phyloP scores from a whole-genome alignment of 495 filamentous ascomycete genomes.

The Annulohypoxylon stygium region DNA sequence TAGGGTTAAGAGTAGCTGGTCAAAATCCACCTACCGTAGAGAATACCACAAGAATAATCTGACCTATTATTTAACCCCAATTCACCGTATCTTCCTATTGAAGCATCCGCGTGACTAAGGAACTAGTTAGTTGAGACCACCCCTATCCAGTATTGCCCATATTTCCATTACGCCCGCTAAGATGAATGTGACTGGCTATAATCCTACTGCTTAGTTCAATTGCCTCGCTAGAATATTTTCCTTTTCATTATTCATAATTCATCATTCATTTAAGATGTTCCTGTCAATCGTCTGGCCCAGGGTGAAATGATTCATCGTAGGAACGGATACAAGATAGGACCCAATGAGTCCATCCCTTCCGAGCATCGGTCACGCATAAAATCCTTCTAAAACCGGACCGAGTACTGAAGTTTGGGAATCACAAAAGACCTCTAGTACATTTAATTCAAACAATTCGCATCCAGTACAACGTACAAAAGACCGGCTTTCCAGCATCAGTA shows the following conservation, averaged over 20 bases:
- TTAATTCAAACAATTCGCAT: conserved; percentile 32
- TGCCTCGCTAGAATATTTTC: conserved; percentile 4
- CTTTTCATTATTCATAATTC: conserved; percentile 4
- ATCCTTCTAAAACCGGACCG: conserved; percentile 18
- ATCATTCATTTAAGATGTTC: conserved; percentile 7
- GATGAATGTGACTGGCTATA: conserved; percentile 6
- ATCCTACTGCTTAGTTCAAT: conserved; percentile 4
- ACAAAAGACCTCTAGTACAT: conserved; percentile 21
- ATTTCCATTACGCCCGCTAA: neutral
- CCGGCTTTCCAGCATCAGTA: conserved; percentile 32
- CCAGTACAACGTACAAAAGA: conserved; percentile 47
- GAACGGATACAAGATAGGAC: conserved; percentile 11
- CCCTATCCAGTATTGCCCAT: conserved; percentile 9
- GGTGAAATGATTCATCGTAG: conserved; percentile 11
- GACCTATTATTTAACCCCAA: conserved; percentile 14
- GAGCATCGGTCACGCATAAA: conserved; percentile 27
- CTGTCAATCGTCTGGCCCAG: neutral
- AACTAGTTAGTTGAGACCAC: neutral
- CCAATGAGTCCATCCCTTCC: conserved; percentile 24
- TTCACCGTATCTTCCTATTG: conserved; percentile 9
- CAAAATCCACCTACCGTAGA: conserved; percentile 38
- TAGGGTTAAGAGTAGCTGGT: conserved; percentile 42
- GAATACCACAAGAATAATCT: conserved; percentile 41
- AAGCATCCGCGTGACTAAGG: conserved; percentile 1
- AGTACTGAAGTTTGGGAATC: conserved; percentile 8